phyloP scores from a whole-genome alignment of 1,139 yeast genomes.

The Hansenula sp. region DNA sequence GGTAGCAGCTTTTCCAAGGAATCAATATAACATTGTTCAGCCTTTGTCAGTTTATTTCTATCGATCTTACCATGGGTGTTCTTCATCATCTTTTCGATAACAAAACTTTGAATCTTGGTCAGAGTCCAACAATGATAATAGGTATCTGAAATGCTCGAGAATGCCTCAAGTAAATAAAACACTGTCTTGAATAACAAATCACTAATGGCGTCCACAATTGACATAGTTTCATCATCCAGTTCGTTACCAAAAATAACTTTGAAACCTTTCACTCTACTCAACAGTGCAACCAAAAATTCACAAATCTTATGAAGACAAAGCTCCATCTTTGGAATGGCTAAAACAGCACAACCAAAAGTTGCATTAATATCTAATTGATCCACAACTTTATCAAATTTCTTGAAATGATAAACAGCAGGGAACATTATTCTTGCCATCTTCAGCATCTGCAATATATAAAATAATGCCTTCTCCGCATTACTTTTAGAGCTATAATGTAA shows the following conservation, averaged over 20 bases:
- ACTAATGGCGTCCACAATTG: slow-evolving; percentile 10
- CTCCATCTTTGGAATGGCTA: slow-evolving; percentile 19
- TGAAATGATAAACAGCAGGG: not conserved
- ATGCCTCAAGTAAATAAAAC: slow-evolving; percentile 8
- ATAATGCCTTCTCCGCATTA: not conserved
- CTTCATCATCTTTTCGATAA: slow-evolving; percentile 9
- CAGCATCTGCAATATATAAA: not conserved
- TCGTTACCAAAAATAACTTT: slow-evolving; percentile 9
- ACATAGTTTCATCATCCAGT: slow-evolving; percentile 1
- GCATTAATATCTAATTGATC: slow-evolving; percentile 12
- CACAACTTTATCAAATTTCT: slow-evolving; percentile 6
- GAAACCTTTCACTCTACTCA: slow-evolving; percentile 14
- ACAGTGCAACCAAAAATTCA: slow-evolving; percentile 13
- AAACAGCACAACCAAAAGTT: slow-evolving; percentile 16
- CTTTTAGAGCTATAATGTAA: not conserved
- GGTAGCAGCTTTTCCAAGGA: slow-evolving; percentile 7
- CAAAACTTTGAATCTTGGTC: slow-evolving; percentile 16
- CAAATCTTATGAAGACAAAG: slow-evolving; percentile 14
- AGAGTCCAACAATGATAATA: slow-evolving; percentile 22
- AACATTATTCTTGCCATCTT: not conserved
- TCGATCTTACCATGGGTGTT: slow-evolving; percentile 10
- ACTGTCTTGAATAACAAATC: slow-evolving; percentile 1
- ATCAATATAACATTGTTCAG: slow-evolving; percentile 11
- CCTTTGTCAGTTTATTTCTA: not conserved
- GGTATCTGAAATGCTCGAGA: slow-evolving; percentile 10